Conservation (phyloP, 2,329 filamentous ascomycete genomes). For the Colletotrichum trifolii region DNA sequence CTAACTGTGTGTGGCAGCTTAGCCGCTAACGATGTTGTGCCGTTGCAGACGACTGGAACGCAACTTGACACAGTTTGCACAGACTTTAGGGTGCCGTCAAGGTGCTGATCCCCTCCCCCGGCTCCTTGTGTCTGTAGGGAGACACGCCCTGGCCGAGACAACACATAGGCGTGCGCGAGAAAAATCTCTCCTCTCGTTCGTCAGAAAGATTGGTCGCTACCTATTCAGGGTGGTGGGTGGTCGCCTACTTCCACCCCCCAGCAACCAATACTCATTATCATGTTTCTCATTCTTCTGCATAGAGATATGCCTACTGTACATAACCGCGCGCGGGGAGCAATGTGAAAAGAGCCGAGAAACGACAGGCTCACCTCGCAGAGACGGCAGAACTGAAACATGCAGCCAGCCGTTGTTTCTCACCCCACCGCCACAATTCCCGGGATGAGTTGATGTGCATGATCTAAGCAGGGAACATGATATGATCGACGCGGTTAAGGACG, state of each 20-base stretch:
- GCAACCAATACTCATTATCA: too few relatives aligned
- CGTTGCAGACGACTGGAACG: neutral
- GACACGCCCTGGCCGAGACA: too few relatives aligned
- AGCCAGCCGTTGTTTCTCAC: constrained; percentile 5
- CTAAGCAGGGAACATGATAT: constrained; percentile 1
- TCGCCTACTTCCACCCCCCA: too few relatives aligned
- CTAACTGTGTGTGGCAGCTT: neutral
- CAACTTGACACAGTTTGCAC: too few relatives aligned
- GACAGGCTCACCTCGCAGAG: constrained; percentile 5
- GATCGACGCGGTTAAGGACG: constrained; percentile 8
- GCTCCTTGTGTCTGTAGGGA: too few relatives aligned
- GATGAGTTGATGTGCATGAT: constrained; percentile 11
- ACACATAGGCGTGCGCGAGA: too few relatives aligned
- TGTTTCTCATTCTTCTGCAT: too few relatives aligned
- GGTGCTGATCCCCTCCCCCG: too few relatives aligned
- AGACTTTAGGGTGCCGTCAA: too few relatives aligned
- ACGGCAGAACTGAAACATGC: constrained; percentile 17
- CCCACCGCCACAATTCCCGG: neutral
- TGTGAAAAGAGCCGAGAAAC: constrained; percentile 8
- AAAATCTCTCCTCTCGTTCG: too few relatives aligned
- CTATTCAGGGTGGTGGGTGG: too few relatives aligned
- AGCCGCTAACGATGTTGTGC: neutral
- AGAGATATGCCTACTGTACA: neutral
- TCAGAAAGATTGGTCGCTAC: too few relatives aligned
- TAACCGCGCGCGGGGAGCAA: neutral